Evolutionary conservation across 148 eudicot genomes (phyloP).

Genomic region (Camellia japonica): DNA sequence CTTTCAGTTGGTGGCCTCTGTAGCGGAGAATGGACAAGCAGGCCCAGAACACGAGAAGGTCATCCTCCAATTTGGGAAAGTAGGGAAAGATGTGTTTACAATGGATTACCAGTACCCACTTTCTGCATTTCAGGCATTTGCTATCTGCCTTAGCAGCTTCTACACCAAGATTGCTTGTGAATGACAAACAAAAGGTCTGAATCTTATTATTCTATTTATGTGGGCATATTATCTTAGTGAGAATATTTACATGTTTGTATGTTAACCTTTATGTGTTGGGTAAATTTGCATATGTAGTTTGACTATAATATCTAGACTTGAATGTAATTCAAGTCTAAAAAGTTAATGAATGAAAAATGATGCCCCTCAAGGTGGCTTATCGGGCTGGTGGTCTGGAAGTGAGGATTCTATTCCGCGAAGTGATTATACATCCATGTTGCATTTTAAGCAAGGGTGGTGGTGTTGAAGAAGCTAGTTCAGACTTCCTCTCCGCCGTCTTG

Average conservation of each 20-base stretch:
- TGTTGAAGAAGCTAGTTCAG: too few relatives aligned
- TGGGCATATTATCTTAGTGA: neutral
- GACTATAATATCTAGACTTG: too few relatives aligned
- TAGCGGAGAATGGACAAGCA: slow-evolving; percentile 35
- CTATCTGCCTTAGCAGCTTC: slow-evolving; percentile 80
- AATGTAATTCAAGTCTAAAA: neutral
- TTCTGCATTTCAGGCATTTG: slow-evolving; percentile 78
- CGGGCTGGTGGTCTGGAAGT: neutral
- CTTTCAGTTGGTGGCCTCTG: slow-evolving; percentile 74
- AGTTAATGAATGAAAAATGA: too few relatives aligned
- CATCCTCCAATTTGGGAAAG: slow-evolving; percentile 72
- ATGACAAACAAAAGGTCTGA: slow-evolving; percentile 36
- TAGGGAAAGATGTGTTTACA: slow-evolving; percentile 71
- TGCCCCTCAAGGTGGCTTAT: neutral
- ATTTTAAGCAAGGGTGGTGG: too few relatives aligned
- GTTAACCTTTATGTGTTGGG: neutral
- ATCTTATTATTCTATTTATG: neutral
- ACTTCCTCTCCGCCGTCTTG: too few relatives aligned
- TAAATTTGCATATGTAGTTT: neutral
- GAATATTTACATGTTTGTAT: neutral
- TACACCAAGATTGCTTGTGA: slow-evolving; percentile 78
- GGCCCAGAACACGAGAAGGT: slow-evolving; percentile 63
- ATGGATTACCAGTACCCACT: slow-evolving; percentile 78
- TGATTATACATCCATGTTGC: neutral
- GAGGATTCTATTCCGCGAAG: neutral